These are phyloP conservation scores for Ruellia speciosa DNA, from an alignment of 305 asterid genomes.

Conservation along the genomic window DNA sequence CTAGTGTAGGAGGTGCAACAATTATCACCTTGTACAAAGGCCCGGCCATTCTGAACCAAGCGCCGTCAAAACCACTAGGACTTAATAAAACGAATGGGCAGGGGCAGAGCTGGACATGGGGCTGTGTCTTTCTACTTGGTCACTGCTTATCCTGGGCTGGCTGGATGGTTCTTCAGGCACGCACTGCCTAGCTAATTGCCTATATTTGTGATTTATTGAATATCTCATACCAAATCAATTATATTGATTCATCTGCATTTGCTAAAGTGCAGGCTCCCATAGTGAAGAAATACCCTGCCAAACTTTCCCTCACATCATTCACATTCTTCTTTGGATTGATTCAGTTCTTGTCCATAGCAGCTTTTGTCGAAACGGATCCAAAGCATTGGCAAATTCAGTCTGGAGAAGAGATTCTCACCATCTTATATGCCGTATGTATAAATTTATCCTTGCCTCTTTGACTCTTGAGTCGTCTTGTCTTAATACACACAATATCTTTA, in stretches of 20 bases:
- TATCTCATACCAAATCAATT: neutral
- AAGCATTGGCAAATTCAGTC: constrained; percentile 63
- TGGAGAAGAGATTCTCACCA: constrained; percentile 58
- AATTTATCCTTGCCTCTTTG: too few relatives aligned
- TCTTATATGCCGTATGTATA: constrained; percentile 53
- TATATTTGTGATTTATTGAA: too few relatives aligned
- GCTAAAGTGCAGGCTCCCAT: constrained; percentile 57
- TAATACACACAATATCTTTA: too few relatives aligned
- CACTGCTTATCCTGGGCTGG: constrained; percentile 95
- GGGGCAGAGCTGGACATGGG: constrained; percentile 68
- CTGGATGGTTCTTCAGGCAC: constrained; percentile 89
- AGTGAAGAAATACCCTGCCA: constrained; percentile 79
- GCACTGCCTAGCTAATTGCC: neutral
- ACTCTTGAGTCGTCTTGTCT: too few relatives aligned
- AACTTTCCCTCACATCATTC: constrained; percentile 74
- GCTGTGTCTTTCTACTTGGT: constrained; percentile 62
- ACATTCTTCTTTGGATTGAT: constrained; percentile 76
- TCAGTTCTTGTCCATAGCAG: constrained; percentile 73
- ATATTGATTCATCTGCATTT: neutral
- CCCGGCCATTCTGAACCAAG: constrained; percentile 45
- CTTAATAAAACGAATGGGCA: constrained; percentile 20
- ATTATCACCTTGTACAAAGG: constrained; percentile 80
- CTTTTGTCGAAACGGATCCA: constrained; percentile 62
- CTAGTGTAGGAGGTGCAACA: constrained; percentile 72
- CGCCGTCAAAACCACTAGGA: constrained; percentile 13